phyloP scores from a whole-genome alignment of 345 rosid species.

The Combretum micranthum region DNA sequence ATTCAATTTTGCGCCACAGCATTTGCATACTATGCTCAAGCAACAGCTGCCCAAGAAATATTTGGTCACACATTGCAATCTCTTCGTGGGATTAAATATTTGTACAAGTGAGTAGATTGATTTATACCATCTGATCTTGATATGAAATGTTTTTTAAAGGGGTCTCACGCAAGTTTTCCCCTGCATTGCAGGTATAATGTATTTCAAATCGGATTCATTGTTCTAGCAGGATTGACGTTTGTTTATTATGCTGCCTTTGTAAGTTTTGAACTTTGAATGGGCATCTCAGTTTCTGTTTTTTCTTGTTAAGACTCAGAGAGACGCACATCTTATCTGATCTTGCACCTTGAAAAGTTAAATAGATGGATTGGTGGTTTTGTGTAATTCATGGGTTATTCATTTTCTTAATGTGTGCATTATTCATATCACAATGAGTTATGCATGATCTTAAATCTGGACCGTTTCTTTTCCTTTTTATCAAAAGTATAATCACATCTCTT shows the following conservation, averaged over 20 bases:
- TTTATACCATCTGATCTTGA: background rate
- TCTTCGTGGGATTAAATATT: slow-evolving; percentile 86
- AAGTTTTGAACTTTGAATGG: slow-evolving; percentile 21
- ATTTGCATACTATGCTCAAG: slow-evolving; percentile 97
- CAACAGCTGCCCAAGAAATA: slow-evolving; percentile 97
- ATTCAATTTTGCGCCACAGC: slow-evolving; percentile 94
- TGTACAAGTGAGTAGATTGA: slow-evolving; percentile 72
- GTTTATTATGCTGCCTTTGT: slow-evolving; percentile 81
- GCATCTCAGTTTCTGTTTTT: no score
- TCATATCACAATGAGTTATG: no score
- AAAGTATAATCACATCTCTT: no score
- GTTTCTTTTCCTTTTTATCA: no score
- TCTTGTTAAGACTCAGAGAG: no score
- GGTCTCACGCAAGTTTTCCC: slow-evolving; percentile 1
- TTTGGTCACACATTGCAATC: slow-evolving; percentile 98
- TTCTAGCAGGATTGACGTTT: slow-evolving; percentile 81
- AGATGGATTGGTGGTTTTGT: background rate
- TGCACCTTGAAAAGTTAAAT: no score
- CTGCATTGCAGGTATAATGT: slow-evolving; percentile 70
- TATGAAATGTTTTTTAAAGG: slow-evolving; percentile 8
- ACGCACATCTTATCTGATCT: background rate
- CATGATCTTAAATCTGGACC: no score
- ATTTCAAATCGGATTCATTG: slow-evolving; percentile 75
- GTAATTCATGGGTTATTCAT: background rate
- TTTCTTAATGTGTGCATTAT: background rate